Base-by-base conservation (phyloP, 139 green algal genomes). In the Chlamydomonas urium region DNA sequence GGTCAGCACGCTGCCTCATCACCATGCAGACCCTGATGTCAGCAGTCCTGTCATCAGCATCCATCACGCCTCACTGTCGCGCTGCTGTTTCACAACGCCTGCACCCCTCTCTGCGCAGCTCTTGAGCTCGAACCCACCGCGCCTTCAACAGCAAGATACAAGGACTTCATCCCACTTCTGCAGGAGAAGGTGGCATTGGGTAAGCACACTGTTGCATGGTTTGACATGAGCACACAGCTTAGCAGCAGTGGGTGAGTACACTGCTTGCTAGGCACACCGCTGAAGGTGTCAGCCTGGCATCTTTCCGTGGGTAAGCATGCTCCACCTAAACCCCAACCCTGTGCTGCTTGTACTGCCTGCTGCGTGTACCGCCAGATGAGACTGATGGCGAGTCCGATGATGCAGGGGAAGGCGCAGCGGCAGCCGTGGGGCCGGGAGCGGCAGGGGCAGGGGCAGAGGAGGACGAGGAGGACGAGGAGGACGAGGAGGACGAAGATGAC, bases 101-200 rank as follows among this genome's bases (percentile, higher is more conserved):
- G n/a, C n/a, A n/a, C n/a, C n/a, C n/a, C n/a, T n/a, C n/a, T n/a
- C n/a, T 14, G 8, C 42, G 61, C 65, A 72, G 65, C 61, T n/a
- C 4, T 72, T n/a, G 42, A 61, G 10, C 45, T 72, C 6, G 45
- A 61, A 4, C 61, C 61, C 3, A 26, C 3, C 61, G n/a, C n/a
- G n/a, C n/a, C n/a, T n/a, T n/a, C n/a, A n/a, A 69, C 17, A 14
- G 36, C n/a, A 3, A 37, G n/a, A 14, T 33, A 47, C 61, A 69
- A 53, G 36, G 61, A 72, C 3, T 72, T 72, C 45, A 72, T 72
- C 65, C 65, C 65, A 23, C 45, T 72, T 8, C 45, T 72, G 10
- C 38, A 72, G 38, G 65, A 72, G 38, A 72, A 72, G 65, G 38
- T 72, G 8, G 65, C 65, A 3, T 62, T 45, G 21, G 65, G 65